Percentiles rank a stretch among this genome's conserved stretches.
Evolutionary conservation across 176 grass and related monocot genomes (phyloP).

Genomic region (Musa troglodytarum): DNA sequence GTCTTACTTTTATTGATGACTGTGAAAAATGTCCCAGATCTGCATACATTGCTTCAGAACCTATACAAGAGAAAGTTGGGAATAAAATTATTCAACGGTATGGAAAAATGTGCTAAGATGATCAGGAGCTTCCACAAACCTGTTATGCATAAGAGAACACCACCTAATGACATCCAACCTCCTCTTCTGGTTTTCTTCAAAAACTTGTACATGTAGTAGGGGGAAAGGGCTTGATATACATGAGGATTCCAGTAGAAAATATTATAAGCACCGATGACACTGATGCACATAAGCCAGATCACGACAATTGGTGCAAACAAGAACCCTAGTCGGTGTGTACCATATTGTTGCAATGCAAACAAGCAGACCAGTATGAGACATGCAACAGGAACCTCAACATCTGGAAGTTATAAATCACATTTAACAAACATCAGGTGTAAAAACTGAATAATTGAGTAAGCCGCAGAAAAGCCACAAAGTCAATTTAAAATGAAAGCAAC

Average conservation of each 20-base stretch:
- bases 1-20: conserved; percentile 59
- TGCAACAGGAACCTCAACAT: conserved; percentile 74
- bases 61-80: conserved; percentile 20
- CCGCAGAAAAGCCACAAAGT: neutral
- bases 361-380: conserved; percentile 70
- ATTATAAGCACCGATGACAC: conserved; percentile 75
- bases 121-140: conserved; percentile 34
- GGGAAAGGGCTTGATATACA: conserved; percentile 67
- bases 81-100: neutral
- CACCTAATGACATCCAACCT: conserved; percentile 90
- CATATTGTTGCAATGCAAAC: conserved; percentile 79
- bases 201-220: conserved; percentile 68
- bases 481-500: neutral
- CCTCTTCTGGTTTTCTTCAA: conserved; percentile 63
- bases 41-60: conserved; percentile 95
- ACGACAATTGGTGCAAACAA: conserved; percentile 70
- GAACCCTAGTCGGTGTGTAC: conserved; percentile 72
- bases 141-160: conserved; percentile 85
- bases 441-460: neutral
- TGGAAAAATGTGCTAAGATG: neutral
- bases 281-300: conserved; percentile 79
- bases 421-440: neutral
- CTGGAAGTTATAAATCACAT: conserved; percentile 35
- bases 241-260: conserved; percentile 80
- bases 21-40: conserved; percentile 96